Evolutionary conservation across 148 eudicot species (phyloP), one percentile per base, ranked within the genome.

Genomic region (Chenopodium formosanum): DNA sequence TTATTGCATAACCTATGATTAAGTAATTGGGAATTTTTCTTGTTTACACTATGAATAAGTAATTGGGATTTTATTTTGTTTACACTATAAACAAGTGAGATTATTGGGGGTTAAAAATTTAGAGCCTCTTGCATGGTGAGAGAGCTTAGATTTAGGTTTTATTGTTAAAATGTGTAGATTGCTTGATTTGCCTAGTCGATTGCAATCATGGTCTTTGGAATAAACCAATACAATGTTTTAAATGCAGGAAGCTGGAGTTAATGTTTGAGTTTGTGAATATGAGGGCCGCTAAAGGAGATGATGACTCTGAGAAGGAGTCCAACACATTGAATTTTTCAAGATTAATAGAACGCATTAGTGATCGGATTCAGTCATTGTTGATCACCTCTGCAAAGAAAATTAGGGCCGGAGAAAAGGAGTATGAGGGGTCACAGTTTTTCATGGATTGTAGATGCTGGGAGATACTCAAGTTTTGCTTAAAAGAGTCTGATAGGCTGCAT

Each of bases 401-500:
- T n/a, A 88, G 89, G 74, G 82, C 63, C 77, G 85, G 78, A 87
- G 90, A 82, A 73, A 73, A 86, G 69, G 80, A 84, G 79, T 83
- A 83, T 22, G 86, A 82, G 82, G 84, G 75, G 77, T 70, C 85
- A 67, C 88, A 82, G 60, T 90, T 89, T 13, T 87, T 88, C 86
- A 88, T 90, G 84, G 98, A 96, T 81, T 73, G 74, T 79, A 94
- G 91, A 89, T 89, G 97, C 84, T 96, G 99, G 99, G 84, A 90
- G 67, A 88, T 94, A 72, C 89, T 96, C 47, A 93, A 83, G 65
- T 89, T 87, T 85, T 94, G 98, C 87, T 84, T 96, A 89, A 89
- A 96, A 75, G 94, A 88, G 88, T 90, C 94, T 66, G 68, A 81
- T 63, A 89, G 85, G 63, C 76, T 78, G 72, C 66, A 78, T 47